Conservation (phyloP, 78 protist species). For the Dictyostelium purpureum region DNA sequence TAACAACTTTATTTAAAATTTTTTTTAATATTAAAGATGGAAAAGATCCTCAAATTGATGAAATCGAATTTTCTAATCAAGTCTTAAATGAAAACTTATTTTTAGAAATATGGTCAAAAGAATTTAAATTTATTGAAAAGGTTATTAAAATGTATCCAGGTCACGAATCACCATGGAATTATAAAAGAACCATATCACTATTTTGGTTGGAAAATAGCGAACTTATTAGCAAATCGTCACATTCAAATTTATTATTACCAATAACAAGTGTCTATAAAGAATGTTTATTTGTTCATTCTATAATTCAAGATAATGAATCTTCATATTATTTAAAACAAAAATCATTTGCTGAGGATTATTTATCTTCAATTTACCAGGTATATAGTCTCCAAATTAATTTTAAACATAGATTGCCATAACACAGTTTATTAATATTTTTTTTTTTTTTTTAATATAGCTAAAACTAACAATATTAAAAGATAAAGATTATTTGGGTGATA, state of each 20-base stretch:
- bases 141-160: conserved; percentile 48
- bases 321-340: conserved; percentile 53
- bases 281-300: not conserved
- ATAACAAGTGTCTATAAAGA: not conserved
- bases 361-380: not conserved
- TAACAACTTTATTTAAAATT: not conserved
- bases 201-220: not conserved
- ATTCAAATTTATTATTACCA: not conserved
- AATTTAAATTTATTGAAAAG: conserved; percentile 10
- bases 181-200: not conserved
- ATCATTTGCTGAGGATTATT: conserved; percentile 7
- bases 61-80: not conserved
- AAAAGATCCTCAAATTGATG: too few species aligned
- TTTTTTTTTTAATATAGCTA: not conserved
- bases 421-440: not conserved
- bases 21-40: too few species aligned
- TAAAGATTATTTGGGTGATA: not conserved
- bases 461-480: not conserved
- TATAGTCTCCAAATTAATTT: not conserved
- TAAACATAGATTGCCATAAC: not conserved
- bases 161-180: conserved; percentile 59
- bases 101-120: too few species aligned
- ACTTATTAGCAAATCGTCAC: not conserved
- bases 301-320: conserved; percentile 15
- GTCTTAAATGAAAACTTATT: not conserved